These are phyloP conservation scores for Capsella bursapastoris DNA, from an alignment of 345 rosid genomes.

Conservation along the genomic window DNA sequence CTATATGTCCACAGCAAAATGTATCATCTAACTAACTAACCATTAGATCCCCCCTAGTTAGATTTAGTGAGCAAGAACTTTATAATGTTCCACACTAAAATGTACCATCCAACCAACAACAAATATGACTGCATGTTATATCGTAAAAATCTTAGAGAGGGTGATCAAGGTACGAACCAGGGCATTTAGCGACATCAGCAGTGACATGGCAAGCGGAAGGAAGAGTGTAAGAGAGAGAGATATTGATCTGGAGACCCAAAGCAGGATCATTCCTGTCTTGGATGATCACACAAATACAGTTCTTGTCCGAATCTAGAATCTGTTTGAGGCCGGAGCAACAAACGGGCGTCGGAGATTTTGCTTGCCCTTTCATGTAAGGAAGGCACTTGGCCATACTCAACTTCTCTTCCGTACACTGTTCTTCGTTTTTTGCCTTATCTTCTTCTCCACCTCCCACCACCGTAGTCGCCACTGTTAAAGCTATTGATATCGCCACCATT, in stretches of 20 bases:
- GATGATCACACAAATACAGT: conserved; percentile 72
- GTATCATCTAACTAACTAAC: neutral
- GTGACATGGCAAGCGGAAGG: conserved; percentile 68
- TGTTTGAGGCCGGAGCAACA: conserved; percentile 77
- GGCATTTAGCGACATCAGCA: conserved; percentile 70
- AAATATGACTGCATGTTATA: neutral
- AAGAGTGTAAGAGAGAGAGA: conserved; percentile 65
- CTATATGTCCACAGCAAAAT: no score
- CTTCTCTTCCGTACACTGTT: conserved; percentile 62
- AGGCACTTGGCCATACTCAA: conserved; percentile 69
- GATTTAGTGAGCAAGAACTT: neutral
- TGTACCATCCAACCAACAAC: neutral
- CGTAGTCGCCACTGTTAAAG: conserved; percentile 3
- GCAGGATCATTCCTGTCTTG: conserved; percentile 75
- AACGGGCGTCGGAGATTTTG: conserved; percentile 75
- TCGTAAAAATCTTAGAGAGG: neutral
- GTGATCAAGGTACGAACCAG: conserved; percentile 50
- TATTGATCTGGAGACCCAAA: conserved; percentile 70
- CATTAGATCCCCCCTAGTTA: neutral
- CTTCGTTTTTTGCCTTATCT: conserved; percentile 57
- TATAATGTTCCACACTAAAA: no score
- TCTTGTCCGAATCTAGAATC: conserved; percentile 57
- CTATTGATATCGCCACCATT: conserved; percentile 12
- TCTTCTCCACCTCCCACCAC: conserved; percentile 43
- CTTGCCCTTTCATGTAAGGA: conserved; percentile 72